Base-by-base conservation (phyloP, 345 rosid species). In the Dipteronia dyeriana region DNA sequence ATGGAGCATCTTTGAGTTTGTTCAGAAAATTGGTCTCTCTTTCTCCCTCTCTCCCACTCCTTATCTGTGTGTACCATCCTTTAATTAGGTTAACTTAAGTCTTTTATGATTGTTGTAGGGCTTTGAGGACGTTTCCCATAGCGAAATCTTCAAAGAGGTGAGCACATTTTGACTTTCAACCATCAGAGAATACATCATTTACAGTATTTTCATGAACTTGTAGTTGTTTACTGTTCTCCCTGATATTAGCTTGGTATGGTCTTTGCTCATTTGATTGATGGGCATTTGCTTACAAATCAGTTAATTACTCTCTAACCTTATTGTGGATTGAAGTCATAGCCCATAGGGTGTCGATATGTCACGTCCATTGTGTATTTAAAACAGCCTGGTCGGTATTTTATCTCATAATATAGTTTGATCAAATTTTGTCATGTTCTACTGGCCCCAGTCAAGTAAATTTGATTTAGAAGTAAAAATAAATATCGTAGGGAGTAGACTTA, bases 61-160 rank as follows among this genome's bases (percentile, higher is more conserved):
- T 41, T 41, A 16, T 14, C 38, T 23, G 7, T 60, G 23, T 49
- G 17, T 49, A 53, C 7, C 2, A 3, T 71, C 39, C 71, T 49
- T 77, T 43, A 9, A 17, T 67, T 19, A 43, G 8, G 43, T 62
- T 84, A 56, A 76, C 43, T 69, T 26, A 66, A 17, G 13, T 60
- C 64, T 70, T 75, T 65, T 75, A 3, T 76, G 76, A 25, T 66
- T 75, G 65, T 57, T 86, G 34, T 54, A 96, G 98, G 97, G 95
- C 61, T 96, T 92, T 12, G 84, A 84, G 88, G 88, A 90, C 77
- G 81, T 80, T 63, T 88, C 95, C 82, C 65, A 83, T 63, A 92
- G 97, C 25, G 81, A 80, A 74, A 80, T 92, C 75, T 96, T 94
- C 82, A 88, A 92, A 82, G 98, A 96, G 95, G 98, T 96, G 76